These are phyloP conservation scores for Durotheca rogersii DNA, from an alignment of 495 filamentous ascomycete species.

Conservation along the genomic window DNA sequence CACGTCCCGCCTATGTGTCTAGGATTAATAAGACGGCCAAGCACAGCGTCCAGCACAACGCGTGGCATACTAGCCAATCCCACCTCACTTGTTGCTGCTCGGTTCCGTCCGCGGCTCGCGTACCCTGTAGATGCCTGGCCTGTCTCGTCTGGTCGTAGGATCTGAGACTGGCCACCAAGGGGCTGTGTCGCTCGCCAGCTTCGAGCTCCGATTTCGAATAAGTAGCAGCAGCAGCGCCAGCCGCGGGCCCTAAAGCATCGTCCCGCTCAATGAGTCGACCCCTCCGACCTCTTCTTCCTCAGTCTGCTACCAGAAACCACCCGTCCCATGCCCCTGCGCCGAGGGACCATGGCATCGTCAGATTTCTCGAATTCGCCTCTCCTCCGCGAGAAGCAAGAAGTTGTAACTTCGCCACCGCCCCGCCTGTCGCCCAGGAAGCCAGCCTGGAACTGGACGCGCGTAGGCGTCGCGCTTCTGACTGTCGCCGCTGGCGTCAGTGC, in stretches of 20 bases:
- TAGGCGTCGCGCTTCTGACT: conserved; percentile 2
- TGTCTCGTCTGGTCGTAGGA: too few species aligned
- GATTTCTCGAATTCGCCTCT: conserved; percentile 3
- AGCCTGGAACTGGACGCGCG: conserved; percentile 10
- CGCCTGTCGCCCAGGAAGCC: neutral
- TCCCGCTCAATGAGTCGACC: too few species aligned
- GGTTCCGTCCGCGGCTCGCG: neutral
- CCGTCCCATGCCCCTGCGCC: too few species aligned
- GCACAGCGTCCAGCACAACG: too few species aligned
- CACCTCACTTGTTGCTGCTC: neutral
- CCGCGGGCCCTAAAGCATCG: too few species aligned
- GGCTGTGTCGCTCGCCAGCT: too few species aligned
- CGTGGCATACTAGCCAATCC: too few species aligned
- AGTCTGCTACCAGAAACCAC: too few species aligned
- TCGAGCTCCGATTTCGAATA: neutral
- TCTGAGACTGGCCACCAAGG: too few species aligned
- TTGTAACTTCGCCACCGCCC: neutral
- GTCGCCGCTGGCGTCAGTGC: conserved; percentile 9
- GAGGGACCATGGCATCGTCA: conserved; percentile 1
- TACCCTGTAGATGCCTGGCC: neutral
- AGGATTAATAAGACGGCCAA: conserved; percentile 1
- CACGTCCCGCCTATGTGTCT: neutral
- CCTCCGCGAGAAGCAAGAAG: conserved; percentile 9
- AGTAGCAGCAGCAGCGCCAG: too few species aligned
- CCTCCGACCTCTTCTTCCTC: too few species aligned